Evolutionary conservation across 257 asterid species (phyloP), one percentile per base, ranked within the genome.

Genomic region (Verbena officinalis): DNA sequence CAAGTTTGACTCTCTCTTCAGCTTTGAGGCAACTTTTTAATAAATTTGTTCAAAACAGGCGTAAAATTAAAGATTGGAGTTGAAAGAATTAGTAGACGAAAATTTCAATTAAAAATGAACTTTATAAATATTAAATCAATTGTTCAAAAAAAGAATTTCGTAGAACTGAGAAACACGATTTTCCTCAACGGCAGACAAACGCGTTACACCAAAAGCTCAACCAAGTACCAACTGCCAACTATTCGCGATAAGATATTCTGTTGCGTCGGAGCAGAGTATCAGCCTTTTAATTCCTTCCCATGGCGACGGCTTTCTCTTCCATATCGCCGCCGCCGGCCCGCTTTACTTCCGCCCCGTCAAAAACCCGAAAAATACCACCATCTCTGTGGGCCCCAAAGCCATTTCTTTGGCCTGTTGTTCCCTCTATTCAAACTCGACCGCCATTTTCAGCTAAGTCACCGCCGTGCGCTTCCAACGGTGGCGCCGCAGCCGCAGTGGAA

Each of bases 301-400:
- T 91, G 98, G 96, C 98, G 40, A 74, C 94, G 72, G 76, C 85
- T 20, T 27, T 77, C 64, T 74, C 84, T 20, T 61, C 84, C 60
- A 27, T 76, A 44, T 79, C 75, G 55, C 66, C 67, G 20, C 73
- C 85, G 33, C 70, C 67, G 34, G 48, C 78, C 12, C 71, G 65
- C 54, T 20, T 27, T 58, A 9, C 74, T 52, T 14, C 74, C 27
- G 50, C 22, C 39, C 73, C 75, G 5, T 50, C 57, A 20, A 74
- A 64, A 45, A 9, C 59, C 39, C 72, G 31, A 4, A 76, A 70
- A 19, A 69, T 30, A 24, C 58, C 70, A 58, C 61, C 59, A 12
- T 3, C 52, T 56, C 19, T 66, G 34, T 54, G 72, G 66, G 15
- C 42, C 10, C 61, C 58, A 4, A 68, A 22, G 10, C 78, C 60